These are phyloP conservation scores for Solanum sitiens DNA, from an alignment of 257 asterid genomes.

Conservation along the genomic window DNA sequence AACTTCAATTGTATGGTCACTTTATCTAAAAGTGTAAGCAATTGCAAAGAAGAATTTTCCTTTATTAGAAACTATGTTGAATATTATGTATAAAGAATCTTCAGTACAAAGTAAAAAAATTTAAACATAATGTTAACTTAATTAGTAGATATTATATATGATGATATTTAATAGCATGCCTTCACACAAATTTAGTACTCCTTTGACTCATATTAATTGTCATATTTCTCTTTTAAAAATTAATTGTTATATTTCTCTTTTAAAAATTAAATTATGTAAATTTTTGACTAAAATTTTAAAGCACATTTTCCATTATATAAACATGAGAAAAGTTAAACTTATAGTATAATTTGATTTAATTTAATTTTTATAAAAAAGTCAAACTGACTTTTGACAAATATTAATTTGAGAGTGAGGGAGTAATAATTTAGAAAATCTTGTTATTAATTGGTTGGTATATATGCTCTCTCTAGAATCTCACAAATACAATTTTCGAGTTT, in stretches of 20 bases:
- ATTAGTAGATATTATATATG: not conserved
- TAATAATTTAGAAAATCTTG: not conserved
- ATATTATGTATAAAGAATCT: not conserved
- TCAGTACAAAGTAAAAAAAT: not conserved
- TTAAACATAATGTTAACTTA: not conserved
- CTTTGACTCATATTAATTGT: not conserved
- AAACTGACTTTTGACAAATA: not conserved
- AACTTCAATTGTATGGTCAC: too few relatives aligned
- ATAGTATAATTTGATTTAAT: too few relatives aligned
- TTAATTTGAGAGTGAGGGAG: not conserved
- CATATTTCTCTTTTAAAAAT: not conserved
- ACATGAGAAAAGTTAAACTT: not conserved
- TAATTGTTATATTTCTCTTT: too few relatives aligned
- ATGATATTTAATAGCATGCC: not conserved
- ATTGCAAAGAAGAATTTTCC: not conserved
- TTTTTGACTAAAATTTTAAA: not conserved
- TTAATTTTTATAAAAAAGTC: not conserved
- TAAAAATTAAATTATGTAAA: too few relatives aligned
- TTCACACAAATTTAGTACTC: not conserved
- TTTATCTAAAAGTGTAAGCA: not conserved
- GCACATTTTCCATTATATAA: not conserved
- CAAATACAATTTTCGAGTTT: not conserved
- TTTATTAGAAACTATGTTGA: not conserved
- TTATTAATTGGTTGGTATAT: not conserved
- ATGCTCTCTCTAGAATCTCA: not conserved